Base-by-base conservation (phyloP, 2,329 filamentous ascomycete genomes). In the Coniella lustricola region DNA sequence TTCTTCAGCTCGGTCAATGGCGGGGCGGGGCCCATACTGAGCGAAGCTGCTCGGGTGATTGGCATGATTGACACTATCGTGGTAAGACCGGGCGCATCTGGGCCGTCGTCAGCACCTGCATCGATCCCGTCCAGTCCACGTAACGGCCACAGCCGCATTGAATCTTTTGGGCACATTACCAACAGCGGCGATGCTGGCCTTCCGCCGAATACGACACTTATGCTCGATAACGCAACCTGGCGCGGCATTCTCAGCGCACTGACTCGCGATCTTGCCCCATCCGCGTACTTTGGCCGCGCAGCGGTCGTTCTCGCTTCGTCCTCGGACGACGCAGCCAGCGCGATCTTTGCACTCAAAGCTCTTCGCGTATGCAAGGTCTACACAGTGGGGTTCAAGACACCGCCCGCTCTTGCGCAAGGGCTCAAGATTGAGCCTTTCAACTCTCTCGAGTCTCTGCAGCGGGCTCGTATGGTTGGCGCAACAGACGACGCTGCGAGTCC, bases 211-310 rank as follows among this genome's bases (percentile, higher is more conserved):
- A 74, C 75, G 0, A 69, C 70, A 4, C 77, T 91, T 35, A 70
- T 90, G 14, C 85, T 89, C 40, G 87, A 93, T 58, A 94, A 94
- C 56, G 85, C 87, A 10, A 82, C 82, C 13, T 93, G 88, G 87
- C 89, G 88, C 63, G 88, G 87, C 1, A 91, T 94, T 49, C 75
- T 89, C 41, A 85, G 86, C 45, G 90, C 87, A 0, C 71, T 94
- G 50, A 93, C 84, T 3, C 78, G 85, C 18, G 87, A 94, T 58
- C 82, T 90, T 56, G 85, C 90, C 0, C 87, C 88, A 0, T 90
- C 86, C 4, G 87, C 88, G 1, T 94, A 91, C 63, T 79, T 78
- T 55, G 83, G 81, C 36, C 81, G 87, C 41, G 81, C 86, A 3
- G 87, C 87, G 2, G 79, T 94, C 38, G 77, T 94, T 13, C 69